phyloP scores from a whole-genome alignment of 2,329 filamentous ascomycete genomes.

The Talaromyces sp. region DNA sequence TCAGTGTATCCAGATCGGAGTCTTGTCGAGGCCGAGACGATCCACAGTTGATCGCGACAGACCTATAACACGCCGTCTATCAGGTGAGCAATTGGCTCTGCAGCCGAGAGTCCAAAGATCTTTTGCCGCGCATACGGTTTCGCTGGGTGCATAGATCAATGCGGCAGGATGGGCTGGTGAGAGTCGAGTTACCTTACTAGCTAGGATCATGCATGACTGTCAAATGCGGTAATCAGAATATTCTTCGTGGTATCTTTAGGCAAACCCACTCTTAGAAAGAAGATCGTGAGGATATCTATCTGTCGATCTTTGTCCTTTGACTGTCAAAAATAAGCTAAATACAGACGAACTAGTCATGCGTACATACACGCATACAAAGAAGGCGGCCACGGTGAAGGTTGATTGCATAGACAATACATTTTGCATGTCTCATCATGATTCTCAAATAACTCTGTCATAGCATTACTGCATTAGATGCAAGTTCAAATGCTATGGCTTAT shows the following conservation, averaged over 20 bases:
- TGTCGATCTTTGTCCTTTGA: not conserved
- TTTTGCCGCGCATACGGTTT: constrained; percentile 1
- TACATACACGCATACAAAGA: not conserved
- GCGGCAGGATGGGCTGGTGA: not conserved
- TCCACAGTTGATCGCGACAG: not conserved
- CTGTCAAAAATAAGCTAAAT: not conserved
- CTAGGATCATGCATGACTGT: not conserved
- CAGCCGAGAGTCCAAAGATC: not conserved
- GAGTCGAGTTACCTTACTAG: not conserved
- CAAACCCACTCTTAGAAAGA: not conserved
- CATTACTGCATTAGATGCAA: not conserved
- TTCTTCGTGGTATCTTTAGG: not conserved
- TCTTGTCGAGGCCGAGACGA: not conserved
- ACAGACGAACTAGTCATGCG: not conserved
- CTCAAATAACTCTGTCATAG: not conserved
- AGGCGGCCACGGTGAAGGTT: not conserved
- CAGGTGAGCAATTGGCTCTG: not conserved
- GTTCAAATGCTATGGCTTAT: no score
- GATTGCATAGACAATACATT: not conserved
- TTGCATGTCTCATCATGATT: not conserved
- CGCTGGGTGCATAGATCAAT: not conserved
- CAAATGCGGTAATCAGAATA: not conserved
- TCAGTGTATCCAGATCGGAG: not conserved
- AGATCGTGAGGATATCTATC: not conserved
- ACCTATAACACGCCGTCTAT: not conserved